Base-by-base conservation (phyloP, 257 asterid genomes). In the Coffea eugenioides region DNA sequence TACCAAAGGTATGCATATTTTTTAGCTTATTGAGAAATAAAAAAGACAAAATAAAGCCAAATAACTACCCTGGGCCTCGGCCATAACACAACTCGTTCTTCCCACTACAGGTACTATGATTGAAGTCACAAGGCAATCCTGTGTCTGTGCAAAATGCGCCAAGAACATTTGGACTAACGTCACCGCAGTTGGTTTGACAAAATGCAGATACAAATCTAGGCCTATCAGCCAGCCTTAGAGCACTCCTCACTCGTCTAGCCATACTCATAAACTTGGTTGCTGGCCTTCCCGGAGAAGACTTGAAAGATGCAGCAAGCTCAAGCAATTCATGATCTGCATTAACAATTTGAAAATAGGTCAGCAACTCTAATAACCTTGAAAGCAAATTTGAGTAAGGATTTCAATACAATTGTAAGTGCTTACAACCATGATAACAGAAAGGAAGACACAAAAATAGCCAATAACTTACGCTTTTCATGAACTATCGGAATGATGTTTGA, bases 111-210 rank as follows among this genome's bases (percentile, higher is more conserved):
- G 99, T 96, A 80, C 99, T 96, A 49, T 92, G 97, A 85, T 96
- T 96, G 90, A 96, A 96, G 73, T 96, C 98, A 81, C 99, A 96
- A 83, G 98, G 94, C 83, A 94, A 79, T 79, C 99, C 98, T 34
- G 99, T 91, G 85, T 96, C 99, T 15, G 46, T 87, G 84, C 99
- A 96, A 89, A 94, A 96, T 61, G 99, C 90, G 80, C 99, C 99
- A 34, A 94, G 99, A 82, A 92, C 98, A 89, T 96, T 96, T 49
- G 99, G 99, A 84, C 99, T 94, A 81, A 96, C 98, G 75, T 96
- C 99, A n/a, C 99, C 99, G 79, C 99, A 96, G 80, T 96, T 96
- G 76, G 90, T 83, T 85, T 96, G 99, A 85, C 99, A 96, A 90
- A 94, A 96, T 82, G 99, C 97, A 27, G 98, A 90, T 77, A 96